A percentile compares a stretch with the other conserved stretches of the same genome.
Conservation (phyloP, 305 asterid species). For the Fraxinus baroniana region DNA sequence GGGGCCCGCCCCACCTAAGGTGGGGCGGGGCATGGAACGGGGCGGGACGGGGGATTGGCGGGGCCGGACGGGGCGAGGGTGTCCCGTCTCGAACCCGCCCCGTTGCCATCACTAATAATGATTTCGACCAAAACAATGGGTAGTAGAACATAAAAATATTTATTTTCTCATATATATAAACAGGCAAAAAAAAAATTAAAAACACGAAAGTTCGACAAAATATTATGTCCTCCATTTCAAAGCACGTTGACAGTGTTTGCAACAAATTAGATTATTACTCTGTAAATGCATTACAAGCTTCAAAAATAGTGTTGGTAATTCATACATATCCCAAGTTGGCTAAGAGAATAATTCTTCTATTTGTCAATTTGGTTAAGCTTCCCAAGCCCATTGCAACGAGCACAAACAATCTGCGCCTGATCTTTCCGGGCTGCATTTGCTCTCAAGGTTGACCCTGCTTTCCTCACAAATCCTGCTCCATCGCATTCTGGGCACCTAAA, state of each 20-base stretch:
- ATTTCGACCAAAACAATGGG: too few species aligned
- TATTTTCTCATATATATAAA: too few species aligned
- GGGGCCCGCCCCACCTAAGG: too few species aligned
- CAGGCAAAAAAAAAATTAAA: too few species aligned
- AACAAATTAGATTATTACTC: background rate
- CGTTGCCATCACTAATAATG: too few species aligned
- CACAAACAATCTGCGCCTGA: conserved; percentile 68
- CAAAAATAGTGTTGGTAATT: background rate
- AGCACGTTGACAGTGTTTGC: background rate
- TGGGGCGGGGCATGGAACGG: too few species aligned
- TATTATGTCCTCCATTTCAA: too few species aligned
- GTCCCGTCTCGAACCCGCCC: too few species aligned
- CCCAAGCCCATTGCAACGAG: conserved; percentile 81
- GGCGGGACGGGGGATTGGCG: too few species aligned
- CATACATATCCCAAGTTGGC: background rate
- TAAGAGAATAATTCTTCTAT: background rate
- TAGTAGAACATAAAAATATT: too few species aligned
- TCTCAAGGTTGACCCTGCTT: conserved; percentile 55
- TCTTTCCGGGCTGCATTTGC: conserved; percentile 92
- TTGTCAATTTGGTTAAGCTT: conserved; percentile 86
- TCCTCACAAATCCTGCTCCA: conserved; percentile 89
- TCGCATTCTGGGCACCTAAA: conserved; percentile 86
- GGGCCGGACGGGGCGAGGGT: too few species aligned
- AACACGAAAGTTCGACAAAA: too few species aligned
- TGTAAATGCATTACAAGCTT: background rate